These are phyloP conservation scores for Claviceps purpurea DNA, from an alignment of 2,329 filamentous ascomycete species.

Conservation along the genomic window DNA sequence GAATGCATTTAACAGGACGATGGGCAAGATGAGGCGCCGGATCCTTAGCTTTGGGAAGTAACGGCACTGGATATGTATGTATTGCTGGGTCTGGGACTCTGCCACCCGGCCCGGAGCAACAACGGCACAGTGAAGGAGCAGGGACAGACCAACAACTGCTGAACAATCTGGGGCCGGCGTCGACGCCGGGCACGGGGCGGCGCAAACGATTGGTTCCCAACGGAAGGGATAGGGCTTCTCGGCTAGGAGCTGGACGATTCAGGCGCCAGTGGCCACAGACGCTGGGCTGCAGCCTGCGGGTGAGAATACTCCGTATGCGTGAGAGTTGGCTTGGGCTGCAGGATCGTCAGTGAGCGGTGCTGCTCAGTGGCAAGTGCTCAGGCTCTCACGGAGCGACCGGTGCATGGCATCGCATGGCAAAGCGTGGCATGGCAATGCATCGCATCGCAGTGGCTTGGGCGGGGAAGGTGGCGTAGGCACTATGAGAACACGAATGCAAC, in stretches of 20 bases:
- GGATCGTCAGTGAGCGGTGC: neutral
- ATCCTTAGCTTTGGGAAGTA: neutral
- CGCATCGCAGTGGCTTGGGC: neutral
- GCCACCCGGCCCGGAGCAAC: neutral
- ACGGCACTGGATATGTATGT: neutral
- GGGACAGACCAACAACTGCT: neutral
- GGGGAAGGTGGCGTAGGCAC: neutral
- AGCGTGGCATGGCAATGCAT: neutral
- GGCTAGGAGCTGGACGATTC: neutral
- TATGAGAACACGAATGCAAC: conserved; percentile 1
- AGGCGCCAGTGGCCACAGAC: conserved; percentile 1
- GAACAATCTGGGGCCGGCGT: neutral
- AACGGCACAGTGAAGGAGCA: conserved; percentile 1
- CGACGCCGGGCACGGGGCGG: neutral
- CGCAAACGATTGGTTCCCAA: neutral
- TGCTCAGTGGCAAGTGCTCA: conserved; percentile 1
- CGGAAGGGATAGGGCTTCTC: neutral
- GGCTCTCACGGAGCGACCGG: neutral
- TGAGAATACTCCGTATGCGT: too few relatives aligned
- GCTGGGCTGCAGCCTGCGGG: neutral
- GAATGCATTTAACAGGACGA: conserved; percentile 1
- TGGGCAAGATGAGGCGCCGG: neutral
- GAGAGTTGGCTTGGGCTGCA: neutral
- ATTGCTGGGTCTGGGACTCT: neutral
- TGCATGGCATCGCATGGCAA: neutral